Percentiles rank a stretch among this genome's conserved stretches.
These are phyloP conservation scores for Collariella sp. DNA, from an alignment of 495 filamentous ascomycete species.

Conservation along the genomic window DNA sequence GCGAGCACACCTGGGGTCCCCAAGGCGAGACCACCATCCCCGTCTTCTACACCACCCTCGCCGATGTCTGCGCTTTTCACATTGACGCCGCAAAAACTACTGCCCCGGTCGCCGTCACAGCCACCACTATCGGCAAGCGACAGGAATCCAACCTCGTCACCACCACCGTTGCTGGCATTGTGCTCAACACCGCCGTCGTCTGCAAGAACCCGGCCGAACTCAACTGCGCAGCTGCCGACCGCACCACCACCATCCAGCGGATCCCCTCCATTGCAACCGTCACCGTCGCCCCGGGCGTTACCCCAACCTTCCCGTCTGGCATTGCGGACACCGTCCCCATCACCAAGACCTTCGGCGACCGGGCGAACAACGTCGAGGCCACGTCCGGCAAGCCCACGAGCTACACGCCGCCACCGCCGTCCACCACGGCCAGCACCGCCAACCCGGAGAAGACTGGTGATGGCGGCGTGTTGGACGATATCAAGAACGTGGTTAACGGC, in stretches of 20 bases:
- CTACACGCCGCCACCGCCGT: constrained; percentile 7
- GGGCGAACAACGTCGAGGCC: not conserved
- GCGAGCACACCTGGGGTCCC: constrained; percentile 42
- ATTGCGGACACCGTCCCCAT: not conserved
- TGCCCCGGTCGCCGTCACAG: constrained; percentile 17
- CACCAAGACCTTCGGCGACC: constrained; percentile 2
- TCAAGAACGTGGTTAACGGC: not conserved
- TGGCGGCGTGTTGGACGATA: not conserved
- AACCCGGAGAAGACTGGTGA: not conserved
- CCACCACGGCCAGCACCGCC: not conserved
- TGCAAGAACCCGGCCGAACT: constrained; percentile 36
- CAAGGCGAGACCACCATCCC: constrained; percentile 37
- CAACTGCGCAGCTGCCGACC: constrained; percentile 41
- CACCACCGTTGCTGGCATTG: constrained; percentile 27
- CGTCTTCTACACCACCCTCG: constrained; percentile 46
- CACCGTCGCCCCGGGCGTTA: constrained; percentile 29
- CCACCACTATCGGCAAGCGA: constrained; percentile 16
- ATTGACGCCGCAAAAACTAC: constrained; percentile 7
- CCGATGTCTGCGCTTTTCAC: constrained; percentile 34
- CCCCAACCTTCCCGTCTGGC: constrained; percentile 28
- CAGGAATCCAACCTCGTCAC: constrained; percentile 22
- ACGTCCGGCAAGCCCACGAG: constrained; percentile 1
- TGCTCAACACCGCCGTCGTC: constrained; percentile 30
- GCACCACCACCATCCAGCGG: constrained; percentile 30
- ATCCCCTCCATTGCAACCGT: constrained; percentile 28